Evolutionary conservation across 257 asterid species (phyloP), one percentile per base, ranked within the genome.

Genomic region (Dorcoceras hygrometricum): DNA sequence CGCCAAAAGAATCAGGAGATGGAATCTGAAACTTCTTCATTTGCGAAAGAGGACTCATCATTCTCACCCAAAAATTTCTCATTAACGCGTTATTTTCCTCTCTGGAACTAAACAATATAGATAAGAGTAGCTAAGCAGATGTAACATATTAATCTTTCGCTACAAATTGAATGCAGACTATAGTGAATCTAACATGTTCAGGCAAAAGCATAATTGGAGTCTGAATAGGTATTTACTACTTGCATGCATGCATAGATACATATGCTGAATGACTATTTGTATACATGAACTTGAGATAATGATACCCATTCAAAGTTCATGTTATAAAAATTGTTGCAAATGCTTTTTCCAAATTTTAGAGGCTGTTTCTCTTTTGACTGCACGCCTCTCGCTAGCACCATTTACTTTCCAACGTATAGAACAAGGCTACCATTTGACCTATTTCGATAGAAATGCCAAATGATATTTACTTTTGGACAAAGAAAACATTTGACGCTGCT

Each of bases 11-110:
- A 51, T 5, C n/a, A 62, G 60, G 39, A 27, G 32, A 29, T 22
- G 48, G 31, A 54, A 20, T 63, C 71, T 62, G 59, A 54, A 36
- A 50, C n/a, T 54, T 65, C 80, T 59, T 66, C 76, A 26, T 68
- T 73, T 7, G 78, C 39, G 54, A 78, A 75, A 66, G 67, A 75
- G 57, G 46, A 53, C 8, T 72, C 81, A 55, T 70, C 25, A 7
- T 62, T 72, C 31, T 63, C 73, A 46, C 73, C 78, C 71, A 51
- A 2, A 7, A 62, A 64, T 7, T 57, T 65, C 71, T 70, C 76
- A 23, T 2, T 31, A 55, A 75, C 6, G 70, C 22, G 48, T 60
- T 54, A 12, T 34, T 58, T n/a, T 43, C 65, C 78, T 27, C 32
- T 59, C 86, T 83, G 77, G 64, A 67, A 36, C 61, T 25, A 71